Conservation (phyloP, 2,329 filamentous ascomycete genomes). For the Fusarium palustre region DNA sequence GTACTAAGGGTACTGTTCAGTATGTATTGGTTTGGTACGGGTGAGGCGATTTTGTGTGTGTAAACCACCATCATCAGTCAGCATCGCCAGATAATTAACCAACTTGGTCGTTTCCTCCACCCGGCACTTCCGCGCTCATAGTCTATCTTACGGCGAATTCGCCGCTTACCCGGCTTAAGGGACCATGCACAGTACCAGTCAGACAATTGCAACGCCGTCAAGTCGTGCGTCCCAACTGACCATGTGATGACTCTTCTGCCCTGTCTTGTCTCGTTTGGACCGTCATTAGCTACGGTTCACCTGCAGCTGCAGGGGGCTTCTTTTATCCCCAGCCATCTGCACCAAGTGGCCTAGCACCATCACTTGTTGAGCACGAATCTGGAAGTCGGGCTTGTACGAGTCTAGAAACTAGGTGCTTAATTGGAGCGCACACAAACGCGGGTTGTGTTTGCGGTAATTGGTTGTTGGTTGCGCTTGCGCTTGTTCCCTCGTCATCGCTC, state of each 20-base stretch:
- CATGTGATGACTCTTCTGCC: conserved; percentile 44
- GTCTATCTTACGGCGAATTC: conserved; percentile 4
- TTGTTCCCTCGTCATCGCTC: conserved; percentile 42
- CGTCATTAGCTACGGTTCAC: conserved; percentile 42
- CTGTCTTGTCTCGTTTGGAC: conserved; percentile 16
- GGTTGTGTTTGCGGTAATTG: conserved; percentile 2
- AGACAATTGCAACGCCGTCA: conserved; percentile 39
- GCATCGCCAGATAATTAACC: conserved; percentile 29
- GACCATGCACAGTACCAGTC: conserved; percentile 22
- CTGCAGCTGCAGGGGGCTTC: conserved; percentile 37
- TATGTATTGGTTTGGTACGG: not conserved
- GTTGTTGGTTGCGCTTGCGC: conserved; percentile 40
- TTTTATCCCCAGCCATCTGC: conserved; percentile 44
- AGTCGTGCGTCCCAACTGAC: conserved; percentile 33
- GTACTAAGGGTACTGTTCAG: not conserved
- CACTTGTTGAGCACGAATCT: conserved; percentile 35
- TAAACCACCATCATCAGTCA: conserved; percentile 36
- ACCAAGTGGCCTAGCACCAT: conserved; percentile 42
- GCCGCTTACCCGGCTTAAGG: conserved; percentile 21
- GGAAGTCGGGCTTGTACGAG: conserved; percentile 40
- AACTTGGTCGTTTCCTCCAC: conserved; percentile 25
- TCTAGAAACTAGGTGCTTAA: conserved; percentile 17
- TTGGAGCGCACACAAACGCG: conserved; percentile 39
- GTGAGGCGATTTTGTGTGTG: not conserved
- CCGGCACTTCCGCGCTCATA: conserved; percentile 26